phyloP scores from a whole-genome alignment of 2,329 filamentous ascomycete species.

The Acephala macrosclerotiorum region DNA sequence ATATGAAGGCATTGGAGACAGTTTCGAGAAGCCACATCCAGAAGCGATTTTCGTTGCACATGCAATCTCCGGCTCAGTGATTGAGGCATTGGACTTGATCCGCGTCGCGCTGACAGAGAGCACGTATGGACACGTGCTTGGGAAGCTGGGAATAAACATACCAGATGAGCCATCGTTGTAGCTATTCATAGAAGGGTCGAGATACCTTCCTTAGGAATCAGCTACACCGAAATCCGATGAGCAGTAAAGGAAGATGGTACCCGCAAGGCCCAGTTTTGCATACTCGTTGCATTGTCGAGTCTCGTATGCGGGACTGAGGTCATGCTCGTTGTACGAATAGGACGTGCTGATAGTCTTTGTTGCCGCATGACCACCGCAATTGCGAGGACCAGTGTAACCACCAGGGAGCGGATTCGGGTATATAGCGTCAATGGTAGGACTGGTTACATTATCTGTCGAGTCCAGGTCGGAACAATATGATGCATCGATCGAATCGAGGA shows the following conservation, averaged over 20 bases:
- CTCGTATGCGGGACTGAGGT: slow-evolving; percentile 8
- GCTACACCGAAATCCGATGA: slow-evolving; percentile 10
- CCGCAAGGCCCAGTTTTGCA: neutral
- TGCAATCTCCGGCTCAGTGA: slow-evolving; percentile 20
- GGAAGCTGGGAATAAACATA: neutral
- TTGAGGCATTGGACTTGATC: slow-evolving; percentile 6
- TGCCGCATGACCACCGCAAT: slow-evolving; percentile 11
- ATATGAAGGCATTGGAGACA: slow-evolving; percentile 49
- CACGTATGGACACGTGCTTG: slow-evolving; percentile 15
- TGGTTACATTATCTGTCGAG: slow-evolving; percentile 15
- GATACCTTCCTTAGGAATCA: neutral
- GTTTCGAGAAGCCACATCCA: slow-evolving; percentile 22
- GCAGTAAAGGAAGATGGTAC: slow-evolving; percentile 11
- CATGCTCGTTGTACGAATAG: slow-evolving; percentile 7
- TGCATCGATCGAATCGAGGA: slow-evolving; percentile 15
- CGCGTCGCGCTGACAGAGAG: slow-evolving; percentile 17
- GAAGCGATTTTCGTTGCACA: slow-evolving; percentile 14
- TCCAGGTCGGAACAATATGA: slow-evolving; percentile 15
- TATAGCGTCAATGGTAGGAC: slow-evolving; percentile 18
- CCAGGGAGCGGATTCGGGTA: slow-evolving; percentile 20
- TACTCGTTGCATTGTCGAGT: slow-evolving; percentile 13
- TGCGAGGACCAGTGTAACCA: slow-evolving; percentile 12
- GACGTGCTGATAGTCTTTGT: slow-evolving; percentile 4
- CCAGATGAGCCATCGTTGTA: slow-evolving; percentile 3
- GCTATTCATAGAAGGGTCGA: neutral